Evolutionary conservation across 805 yeast species (phyloP).

Genomic region (Ogataea pignaliae): DNA sequence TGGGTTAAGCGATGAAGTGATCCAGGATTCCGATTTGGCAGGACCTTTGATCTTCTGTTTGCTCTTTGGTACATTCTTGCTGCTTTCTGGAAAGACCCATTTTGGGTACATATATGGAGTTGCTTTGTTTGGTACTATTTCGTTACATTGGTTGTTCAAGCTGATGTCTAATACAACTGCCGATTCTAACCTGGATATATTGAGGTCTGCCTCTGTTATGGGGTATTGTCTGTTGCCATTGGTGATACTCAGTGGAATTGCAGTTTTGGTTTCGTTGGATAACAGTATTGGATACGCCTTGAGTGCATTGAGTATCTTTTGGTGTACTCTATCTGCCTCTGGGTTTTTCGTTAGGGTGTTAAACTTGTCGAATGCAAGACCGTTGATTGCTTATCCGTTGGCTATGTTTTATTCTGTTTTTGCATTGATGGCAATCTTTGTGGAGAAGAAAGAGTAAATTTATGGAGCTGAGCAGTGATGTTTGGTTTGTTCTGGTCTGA

Average conservation of each 20-base stretch:
- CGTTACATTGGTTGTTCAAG: constrained; percentile 79
- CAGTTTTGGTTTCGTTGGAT: constrained; percentile 65
- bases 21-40: constrained; percentile 89
- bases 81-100: constrained; percentile 89
- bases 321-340: constrained; percentile 93
- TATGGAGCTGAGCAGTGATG: no score
- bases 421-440: constrained; percentile 91
- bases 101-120: constrained; percentile 97
- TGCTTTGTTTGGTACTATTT: constrained; percentile 83
- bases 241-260: constrained; percentile 69
- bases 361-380: constrained; percentile 79
- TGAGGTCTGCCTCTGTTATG: constrained; percentile 81
- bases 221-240: constrained; percentile 93
- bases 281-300: constrained; percentile 68
- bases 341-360: constrained; percentile 87
- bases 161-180: constrained; percentile 67
- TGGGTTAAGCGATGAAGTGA: constrained; percentile 65
- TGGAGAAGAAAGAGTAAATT: constrained; percentile 24
- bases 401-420: constrained; percentile 88
- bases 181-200: constrained; percentile 40
- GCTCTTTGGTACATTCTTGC: constrained; percentile 74
- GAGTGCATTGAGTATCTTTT: constrained; percentile 62
- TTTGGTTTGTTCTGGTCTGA: no score
- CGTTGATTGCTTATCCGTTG: constrained; percentile 89
- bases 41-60: constrained; percentile 91